Evolutionary conservation across 352 stramenopile genomes (phyloP).

Genomic region (Pythium oligandrum): DNA sequence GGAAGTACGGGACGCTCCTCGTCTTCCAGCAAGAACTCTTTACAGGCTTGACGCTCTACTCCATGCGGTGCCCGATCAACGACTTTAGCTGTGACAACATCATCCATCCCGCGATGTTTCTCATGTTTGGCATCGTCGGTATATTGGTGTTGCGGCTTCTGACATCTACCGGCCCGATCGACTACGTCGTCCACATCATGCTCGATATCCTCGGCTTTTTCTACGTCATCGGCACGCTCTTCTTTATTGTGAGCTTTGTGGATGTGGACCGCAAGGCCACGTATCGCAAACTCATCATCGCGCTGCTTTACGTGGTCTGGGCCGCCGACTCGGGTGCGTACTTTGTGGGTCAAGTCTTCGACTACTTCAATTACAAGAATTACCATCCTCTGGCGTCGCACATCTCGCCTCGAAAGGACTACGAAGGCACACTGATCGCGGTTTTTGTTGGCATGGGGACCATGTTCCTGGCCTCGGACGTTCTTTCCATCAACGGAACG

Average conservation of each 20-base stretch:
- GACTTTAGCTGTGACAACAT: slow-evolving; percentile 34
- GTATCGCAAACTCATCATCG: slow-evolving; percentile 61
- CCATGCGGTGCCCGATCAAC: slow-evolving; percentile 55
- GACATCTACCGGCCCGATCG: slow-evolving; percentile 20
- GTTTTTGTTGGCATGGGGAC: slow-evolving; percentile 75
- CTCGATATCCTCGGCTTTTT: slow-evolving; percentile 50
- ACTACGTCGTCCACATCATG: slow-evolving; percentile 39
- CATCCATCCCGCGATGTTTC: slow-evolving; percentile 27
- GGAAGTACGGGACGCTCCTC: slow-evolving; percentile 39
- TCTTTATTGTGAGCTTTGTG: slow-evolving; percentile 49
- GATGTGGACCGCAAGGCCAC: slow-evolving; percentile 41
- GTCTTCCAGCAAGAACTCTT: slow-evolving; percentile 43
- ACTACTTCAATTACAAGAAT: slow-evolving; percentile 73
- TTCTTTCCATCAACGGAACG: slow-evolving; percentile 70
- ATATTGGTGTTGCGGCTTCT: slow-evolving; percentile 44
- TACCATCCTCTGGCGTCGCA: slow-evolving; percentile 84
- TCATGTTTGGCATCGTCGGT: slow-evolving; percentile 30
- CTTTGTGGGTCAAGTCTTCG: slow-evolving; percentile 86
- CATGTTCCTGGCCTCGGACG: slow-evolving; percentile 61
- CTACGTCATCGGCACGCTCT: slow-evolving; percentile 59
- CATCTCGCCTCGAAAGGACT: slow-evolving; percentile 95
- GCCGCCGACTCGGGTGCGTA: slow-evolving; percentile 92
- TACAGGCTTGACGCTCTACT: slow-evolving; percentile 48
- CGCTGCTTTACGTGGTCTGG: slow-evolving; percentile 68
- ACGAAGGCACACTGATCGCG: slow-evolving; percentile 91